Percentiles rank a stretch among this genome's conserved stretches.
phyloP scores from a whole-genome alignment of 441 rosid genomes.

The Erysimum cheiri region DNA sequence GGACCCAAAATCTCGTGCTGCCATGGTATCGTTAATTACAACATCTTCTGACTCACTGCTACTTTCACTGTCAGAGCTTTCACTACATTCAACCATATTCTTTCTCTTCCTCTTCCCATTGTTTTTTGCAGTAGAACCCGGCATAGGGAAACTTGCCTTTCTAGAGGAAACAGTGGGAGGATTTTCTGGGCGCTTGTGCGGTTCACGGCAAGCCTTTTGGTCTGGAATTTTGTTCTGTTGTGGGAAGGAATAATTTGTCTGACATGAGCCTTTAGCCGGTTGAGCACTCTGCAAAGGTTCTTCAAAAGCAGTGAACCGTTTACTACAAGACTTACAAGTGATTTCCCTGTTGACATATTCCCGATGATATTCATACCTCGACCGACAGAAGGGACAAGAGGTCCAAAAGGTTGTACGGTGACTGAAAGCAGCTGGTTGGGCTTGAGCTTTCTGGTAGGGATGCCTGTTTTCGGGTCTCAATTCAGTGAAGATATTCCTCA shows the following conservation, averaged over 20 bases:
- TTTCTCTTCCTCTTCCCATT: conserved; percentile 59
- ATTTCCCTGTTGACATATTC: conserved; percentile 50
- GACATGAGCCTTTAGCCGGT: conserved; percentile 39
- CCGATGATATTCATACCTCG: conserved; percentile 55
- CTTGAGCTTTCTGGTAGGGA: conserved; percentile 48
- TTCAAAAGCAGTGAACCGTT: conserved; percentile 66
- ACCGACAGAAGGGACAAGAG: conserved; percentile 67
- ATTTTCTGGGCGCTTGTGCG: conserved; percentile 45
- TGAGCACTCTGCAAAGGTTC: conserved; percentile 45
- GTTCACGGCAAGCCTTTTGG: conserved; percentile 52
- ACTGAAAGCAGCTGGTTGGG: conserved; percentile 52
- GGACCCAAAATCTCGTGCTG: conserved; percentile 41
- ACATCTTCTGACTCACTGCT: conserved; percentile 59
- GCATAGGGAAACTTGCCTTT: conserved; percentile 44
- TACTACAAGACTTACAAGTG: conserved; percentile 62
- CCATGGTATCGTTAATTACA: conserved; percentile 44
- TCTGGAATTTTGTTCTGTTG: conserved; percentile 54
- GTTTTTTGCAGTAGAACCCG: conserved; percentile 47
- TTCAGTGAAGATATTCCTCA: conserved; percentile 44
- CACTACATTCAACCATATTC: conserved; percentile 62
- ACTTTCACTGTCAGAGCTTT: conserved; percentile 58
- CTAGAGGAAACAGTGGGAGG: conserved; percentile 44
- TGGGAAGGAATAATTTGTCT: conserved; percentile 45
- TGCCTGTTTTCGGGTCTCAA: conserved; percentile 49
- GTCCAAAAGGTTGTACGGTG: conserved; percentile 69